Conservation (phyloP, 176 grass and related monocot genomes). For the Lolium multiflorum region DNA sequence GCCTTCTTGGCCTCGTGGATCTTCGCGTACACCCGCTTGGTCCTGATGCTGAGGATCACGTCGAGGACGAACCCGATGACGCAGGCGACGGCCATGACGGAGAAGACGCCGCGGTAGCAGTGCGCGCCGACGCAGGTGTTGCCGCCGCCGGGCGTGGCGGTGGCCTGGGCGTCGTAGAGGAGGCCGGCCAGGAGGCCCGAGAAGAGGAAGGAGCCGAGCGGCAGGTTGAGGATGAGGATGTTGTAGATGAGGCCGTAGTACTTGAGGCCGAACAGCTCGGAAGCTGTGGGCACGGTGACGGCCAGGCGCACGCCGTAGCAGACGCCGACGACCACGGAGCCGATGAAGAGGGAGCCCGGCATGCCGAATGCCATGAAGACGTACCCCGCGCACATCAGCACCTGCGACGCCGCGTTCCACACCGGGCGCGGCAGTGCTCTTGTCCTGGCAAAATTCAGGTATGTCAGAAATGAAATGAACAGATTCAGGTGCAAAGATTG, state of each 20-base stretch:
- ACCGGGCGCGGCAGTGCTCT: conserved; percentile 71
- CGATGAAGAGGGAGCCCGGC: conserved; percentile 88
- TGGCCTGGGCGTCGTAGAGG: conserved; percentile 90
- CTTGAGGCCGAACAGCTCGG: conserved; percentile 93
- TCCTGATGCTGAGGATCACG: conserved; percentile 67
- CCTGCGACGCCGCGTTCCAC: conserved; percentile 91
- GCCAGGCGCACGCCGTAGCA: conserved; percentile 94
- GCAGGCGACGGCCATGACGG: conserved; percentile 76
- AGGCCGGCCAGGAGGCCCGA: conserved; percentile 91
- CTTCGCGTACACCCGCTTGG: conserved; percentile 74
- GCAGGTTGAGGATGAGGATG: conserved; percentile 96
- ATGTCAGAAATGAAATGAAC: background rate
- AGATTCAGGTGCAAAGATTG: background rate
- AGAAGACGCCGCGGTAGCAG: conserved; percentile 88
- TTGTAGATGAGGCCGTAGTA: conserved; percentile 99
- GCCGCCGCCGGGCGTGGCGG: conserved; percentile 64
- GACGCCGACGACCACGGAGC: conserved; percentile 77
- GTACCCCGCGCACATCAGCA: conserved; percentile 84
- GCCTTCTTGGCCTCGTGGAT: conserved; percentile 77
- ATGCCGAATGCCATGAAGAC: conserved; percentile 75
- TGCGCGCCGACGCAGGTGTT: conserved; percentile 92
- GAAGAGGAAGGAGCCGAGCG: conserved; percentile 96
- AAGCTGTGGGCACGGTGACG: conserved; percentile 83
- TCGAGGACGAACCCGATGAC: conserved; percentile 79
- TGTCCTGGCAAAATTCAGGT: conserved; percentile 48